A percentile compares a stretch with the other conserved stretches of the same genome.
phyloP scores from a whole-genome alignment of 2,329 filamentous ascomycete species.

The Diaporthe caulivora region DNA sequence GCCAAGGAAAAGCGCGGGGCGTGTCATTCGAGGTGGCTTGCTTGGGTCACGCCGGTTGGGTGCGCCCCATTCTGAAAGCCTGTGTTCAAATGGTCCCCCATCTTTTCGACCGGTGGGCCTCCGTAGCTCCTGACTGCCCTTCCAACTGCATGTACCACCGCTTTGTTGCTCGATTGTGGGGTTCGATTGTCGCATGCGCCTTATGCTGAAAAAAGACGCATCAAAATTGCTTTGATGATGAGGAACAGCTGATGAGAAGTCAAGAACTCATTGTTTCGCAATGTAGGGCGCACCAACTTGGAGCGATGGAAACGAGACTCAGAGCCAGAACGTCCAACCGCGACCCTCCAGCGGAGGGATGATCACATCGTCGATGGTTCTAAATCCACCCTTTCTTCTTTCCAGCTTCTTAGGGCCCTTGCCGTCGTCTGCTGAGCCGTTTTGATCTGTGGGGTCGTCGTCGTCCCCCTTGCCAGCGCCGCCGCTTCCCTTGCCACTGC shows the following conservation, averaged over 20 bases:
- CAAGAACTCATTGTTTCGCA: background rate
- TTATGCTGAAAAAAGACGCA: background rate
- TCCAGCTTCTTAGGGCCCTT: background rate
- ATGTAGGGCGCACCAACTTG: no score
- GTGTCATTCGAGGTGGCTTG: background rate
- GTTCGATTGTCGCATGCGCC: no score
- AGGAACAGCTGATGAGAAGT: background rate
- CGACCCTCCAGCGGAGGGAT: conserved; percentile 10
- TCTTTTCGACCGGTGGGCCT: background rate
- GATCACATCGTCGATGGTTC: background rate
- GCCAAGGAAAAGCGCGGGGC: background rate
- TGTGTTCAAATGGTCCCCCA: background rate
- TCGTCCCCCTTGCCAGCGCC: background rate
- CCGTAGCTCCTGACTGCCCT: background rate
- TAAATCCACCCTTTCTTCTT: background rate
- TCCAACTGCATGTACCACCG: no score
- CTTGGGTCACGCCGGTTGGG: no score
- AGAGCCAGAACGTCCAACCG: conserved; percentile 38
- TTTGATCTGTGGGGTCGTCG: no score
- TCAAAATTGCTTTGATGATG: no score
- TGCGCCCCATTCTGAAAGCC: background rate
- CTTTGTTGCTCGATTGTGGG: background rate
- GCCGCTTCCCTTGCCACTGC: background rate
- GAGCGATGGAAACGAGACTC: background rate
- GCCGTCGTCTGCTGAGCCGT: no score